Evolutionary conservation across 805 yeast species (phyloP).

Genomic region (Pichia manshurica): DNA sequence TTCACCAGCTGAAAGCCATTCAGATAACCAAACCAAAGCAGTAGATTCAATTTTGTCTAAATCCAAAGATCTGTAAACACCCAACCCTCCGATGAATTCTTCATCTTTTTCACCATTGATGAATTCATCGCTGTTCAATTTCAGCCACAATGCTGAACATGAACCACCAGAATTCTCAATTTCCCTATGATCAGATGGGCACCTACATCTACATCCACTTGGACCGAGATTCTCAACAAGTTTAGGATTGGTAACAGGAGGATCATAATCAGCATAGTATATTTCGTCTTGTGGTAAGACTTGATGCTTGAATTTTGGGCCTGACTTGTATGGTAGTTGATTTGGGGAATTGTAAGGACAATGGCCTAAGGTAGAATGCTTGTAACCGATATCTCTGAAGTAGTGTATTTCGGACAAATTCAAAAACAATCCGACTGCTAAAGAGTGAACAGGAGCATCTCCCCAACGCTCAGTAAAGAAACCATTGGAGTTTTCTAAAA

Average conservation of each 20-base stretch:
- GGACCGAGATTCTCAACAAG: slow-evolving; percentile 52
- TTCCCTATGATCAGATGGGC: slow-evolving; percentile 52
- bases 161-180: slow-evolving; percentile 50
- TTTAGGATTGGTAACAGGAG: slow-evolving; percentile 13
- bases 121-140: slow-evolving; percentile 25
- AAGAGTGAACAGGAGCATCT: slow-evolving; percentile 90
- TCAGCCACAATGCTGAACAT: slow-evolving; percentile 49
- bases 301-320: slow-evolving; percentile 30
- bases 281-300: slow-evolving; percentile 32
- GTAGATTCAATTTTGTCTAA: slow-evolving; percentile 27
- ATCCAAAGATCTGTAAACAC: slow-evolving; percentile 19
- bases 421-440: slow-evolving; percentile 75
- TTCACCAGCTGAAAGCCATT: slow-evolving; percentile 17
- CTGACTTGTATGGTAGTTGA: slow-evolving; percentile 42
- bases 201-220: slow-evolving; percentile 82
- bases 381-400: slow-evolving; percentile 88
- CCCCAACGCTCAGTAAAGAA: slow-evolving; percentile 95
- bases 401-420: slow-evolving; percentile 72
- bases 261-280: slow-evolving; percentile 31
- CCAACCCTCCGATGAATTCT: slow-evolving; percentile 10
- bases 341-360: slow-evolving; percentile 67
- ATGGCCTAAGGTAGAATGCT: slow-evolving; percentile 74
- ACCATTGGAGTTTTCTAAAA: slow-evolving; percentile 69
- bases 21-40: slow-evolving; percentile 21
- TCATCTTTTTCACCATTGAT: slow-evolving; percentile 6